Conservation (phyloP, 805 yeast genomes). For the Suhomyces xylopsoci region DNA sequence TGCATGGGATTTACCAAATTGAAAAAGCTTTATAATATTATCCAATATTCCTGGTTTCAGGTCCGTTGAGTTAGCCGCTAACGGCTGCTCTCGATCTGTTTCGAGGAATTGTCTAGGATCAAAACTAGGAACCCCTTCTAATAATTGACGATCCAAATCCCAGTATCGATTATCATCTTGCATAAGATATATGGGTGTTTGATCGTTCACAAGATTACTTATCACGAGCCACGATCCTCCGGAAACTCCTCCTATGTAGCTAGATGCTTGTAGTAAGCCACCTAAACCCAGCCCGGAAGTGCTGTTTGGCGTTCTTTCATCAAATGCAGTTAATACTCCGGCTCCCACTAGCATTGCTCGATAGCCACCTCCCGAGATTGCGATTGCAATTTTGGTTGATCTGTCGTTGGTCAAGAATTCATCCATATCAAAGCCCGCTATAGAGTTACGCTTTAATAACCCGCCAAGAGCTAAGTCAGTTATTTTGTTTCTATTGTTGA, state of each 20-base stretch:
- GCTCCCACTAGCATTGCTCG: constrained; percentile 60
- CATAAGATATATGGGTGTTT: constrained; percentile 23
- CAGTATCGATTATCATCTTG: constrained; percentile 27
- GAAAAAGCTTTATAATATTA: background rate
- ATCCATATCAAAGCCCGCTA: constrained; percentile 32
- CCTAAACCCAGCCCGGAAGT: constrained; percentile 30
- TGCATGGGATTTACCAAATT: background rate
- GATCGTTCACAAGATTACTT: constrained; percentile 33
- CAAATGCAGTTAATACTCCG: constrained; percentile 53
- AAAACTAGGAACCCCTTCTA: constrained; percentile 57
- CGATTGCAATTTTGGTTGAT: constrained; percentile 34
- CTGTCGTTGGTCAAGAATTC: constrained; percentile 11
- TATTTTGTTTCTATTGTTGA: constrained; percentile 23
- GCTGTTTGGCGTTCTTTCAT: constrained; percentile 36
- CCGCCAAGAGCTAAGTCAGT: constrained; percentile 27
- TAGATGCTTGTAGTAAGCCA: constrained; percentile 52
- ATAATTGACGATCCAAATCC: constrained; percentile 45
- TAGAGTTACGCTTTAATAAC: constrained; percentile 26
- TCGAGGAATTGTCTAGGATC: constrained; percentile 23
- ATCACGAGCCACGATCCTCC: constrained; percentile 75
- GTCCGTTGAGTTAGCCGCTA: background rate
- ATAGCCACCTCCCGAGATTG: constrained; percentile 53
- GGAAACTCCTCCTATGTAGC: constrained; percentile 62
- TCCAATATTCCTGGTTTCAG: background rate
- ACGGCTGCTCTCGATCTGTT: background rate